Evolutionary conservation across 75 land plant genomes (phyloP).

Genomic region (Chamaecyparis obtusa): DNA sequence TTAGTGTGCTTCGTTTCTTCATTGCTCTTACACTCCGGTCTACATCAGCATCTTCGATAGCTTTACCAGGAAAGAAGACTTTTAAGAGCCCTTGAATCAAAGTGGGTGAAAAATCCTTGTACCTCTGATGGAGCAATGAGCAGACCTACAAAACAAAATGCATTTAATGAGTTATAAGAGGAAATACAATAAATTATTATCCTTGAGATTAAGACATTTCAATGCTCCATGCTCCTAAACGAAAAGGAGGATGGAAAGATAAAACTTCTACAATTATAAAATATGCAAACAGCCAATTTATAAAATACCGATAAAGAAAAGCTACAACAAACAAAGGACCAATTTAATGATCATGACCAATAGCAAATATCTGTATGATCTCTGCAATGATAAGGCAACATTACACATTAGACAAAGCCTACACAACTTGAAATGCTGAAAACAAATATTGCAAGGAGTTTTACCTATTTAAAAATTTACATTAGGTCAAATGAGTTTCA

Average conservation of each 20-base stretch:
- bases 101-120: constrained; percentile 91
- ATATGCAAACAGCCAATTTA: background rate
- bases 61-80: constrained; percentile 79
- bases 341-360: background rate
- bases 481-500: background rate
- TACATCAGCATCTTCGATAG: constrained; percentile 69
- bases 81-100: constrained; percentile 81
- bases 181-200: background rate
- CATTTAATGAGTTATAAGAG: background rate
- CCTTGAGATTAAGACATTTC: background rate
- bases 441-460: background rate
- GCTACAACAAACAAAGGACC: background rate
- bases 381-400: background rate
- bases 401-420: background rate
- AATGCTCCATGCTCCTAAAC: background rate
- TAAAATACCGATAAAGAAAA: background rate
- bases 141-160: constrained; percentile 58
- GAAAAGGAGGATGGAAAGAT: background rate
- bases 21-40: constrained; percentile 83
- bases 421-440: background rate
- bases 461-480: background rate
- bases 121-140: constrained; percentile 97
- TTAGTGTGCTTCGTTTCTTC: constrained; percentile 93
- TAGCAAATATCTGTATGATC: background rate
- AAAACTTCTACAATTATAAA: background rate